These are phyloP conservation scores for Dissophora globulifera DNA, from an alignment of 192 early-diverging fungal genomes.

Conservation along the genomic window DNA sequence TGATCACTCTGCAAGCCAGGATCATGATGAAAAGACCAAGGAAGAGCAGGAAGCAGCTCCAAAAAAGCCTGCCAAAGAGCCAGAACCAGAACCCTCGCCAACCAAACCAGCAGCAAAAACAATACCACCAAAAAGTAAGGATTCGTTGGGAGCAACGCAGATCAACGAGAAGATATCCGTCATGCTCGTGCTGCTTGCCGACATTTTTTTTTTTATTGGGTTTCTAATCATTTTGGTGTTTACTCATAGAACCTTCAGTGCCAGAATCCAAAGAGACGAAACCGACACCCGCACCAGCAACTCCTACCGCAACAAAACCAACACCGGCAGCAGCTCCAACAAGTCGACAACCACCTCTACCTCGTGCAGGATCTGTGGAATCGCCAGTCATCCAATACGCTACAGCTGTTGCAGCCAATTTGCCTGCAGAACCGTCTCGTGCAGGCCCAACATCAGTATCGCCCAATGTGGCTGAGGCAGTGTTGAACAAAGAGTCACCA, in stretches of 20 bases:
- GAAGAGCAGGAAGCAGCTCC: slow-evolving; percentile 10
- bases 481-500: slow-evolving; percentile 14
- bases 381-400: slow-evolving; percentile 44
- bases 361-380: slow-evolving; percentile 27
- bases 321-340: slow-evolving; percentile 4
- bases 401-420: slow-evolving; percentile 34
- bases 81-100: slow-evolving; percentile 49
- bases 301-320: slow-evolving; percentile 11
- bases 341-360: slow-evolving; percentile 41
- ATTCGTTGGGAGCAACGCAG: background rate
- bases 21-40: slow-evolving; percentile 23
- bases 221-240: too few species aligned
- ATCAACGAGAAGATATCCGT: background rate
- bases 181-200: background rate
- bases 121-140: slow-evolving; percentile 46
- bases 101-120: slow-evolving; percentile 17
- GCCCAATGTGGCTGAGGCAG: slow-evolving; percentile 42
- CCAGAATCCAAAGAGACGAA: slow-evolving; percentile 54
- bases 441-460: slow-evolving; percentile 23
- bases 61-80: slow-evolving; percentile 57
- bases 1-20: slow-evolving; percentile 58
- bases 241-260: slow-evolving; percentile 20
- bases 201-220: background rate
- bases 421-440: slow-evolving; percentile 50
- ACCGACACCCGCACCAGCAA: slow-evolving; percentile 19